A percentile compares a stretch with the other conserved stretches of the same genome.
Evolutionary conservation across 1,284 basidiomycete species (phyloP).

Genomic region (Erythrobasidium hasegawianum): DNA sequence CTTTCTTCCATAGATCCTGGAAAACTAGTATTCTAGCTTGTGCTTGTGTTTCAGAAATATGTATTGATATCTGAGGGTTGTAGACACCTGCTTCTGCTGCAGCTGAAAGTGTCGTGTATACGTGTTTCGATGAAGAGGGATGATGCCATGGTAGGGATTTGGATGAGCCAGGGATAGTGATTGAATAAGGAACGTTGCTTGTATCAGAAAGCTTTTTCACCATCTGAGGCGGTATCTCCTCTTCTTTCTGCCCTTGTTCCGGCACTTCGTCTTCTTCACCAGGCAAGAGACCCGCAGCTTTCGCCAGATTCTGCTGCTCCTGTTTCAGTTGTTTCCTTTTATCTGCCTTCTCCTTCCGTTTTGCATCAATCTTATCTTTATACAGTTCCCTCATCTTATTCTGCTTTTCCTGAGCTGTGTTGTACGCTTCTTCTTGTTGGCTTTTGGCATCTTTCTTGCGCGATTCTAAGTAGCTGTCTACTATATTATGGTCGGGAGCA

Average conservation of each 20-base stretch:
- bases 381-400: slow-evolving; percentile 51
- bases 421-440: slow-evolving; percentile 55
- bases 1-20: slow-evolving; percentile 70
- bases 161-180: slow-evolving; percentile 58
- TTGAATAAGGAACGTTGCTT: slow-evolving; percentile 43
- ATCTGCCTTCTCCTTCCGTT: slow-evolving; percentile 54
- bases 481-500: slow-evolving; percentile 54
- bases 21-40: slow-evolving; percentile 57
- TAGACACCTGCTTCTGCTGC: background rate
- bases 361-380: slow-evolving; percentile 55
- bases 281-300: slow-evolving; percentile 14
- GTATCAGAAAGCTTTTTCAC: slow-evolving; percentile 34
- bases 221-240: slow-evolving; percentile 4
- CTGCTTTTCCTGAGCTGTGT: slow-evolving; percentile 50
- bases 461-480: slow-evolving; percentile 33
- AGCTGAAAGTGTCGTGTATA: background rate
- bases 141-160: slow-evolving; percentile 62
- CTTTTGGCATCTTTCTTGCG: slow-evolving; percentile 53
- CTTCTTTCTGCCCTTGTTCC: slow-evolving; percentile 4
- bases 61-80: background rate
- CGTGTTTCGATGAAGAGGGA: background rate
- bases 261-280: slow-evolving; percentile 8
- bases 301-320: slow-evolving; percentile 47
- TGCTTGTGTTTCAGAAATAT: background rate
- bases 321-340: slow-evolving; percentile 54